Evolutionary conservation across 2,329 filamentous ascomycete genomes (phyloP).

Genomic region (Leptodontidium sp.): DNA sequence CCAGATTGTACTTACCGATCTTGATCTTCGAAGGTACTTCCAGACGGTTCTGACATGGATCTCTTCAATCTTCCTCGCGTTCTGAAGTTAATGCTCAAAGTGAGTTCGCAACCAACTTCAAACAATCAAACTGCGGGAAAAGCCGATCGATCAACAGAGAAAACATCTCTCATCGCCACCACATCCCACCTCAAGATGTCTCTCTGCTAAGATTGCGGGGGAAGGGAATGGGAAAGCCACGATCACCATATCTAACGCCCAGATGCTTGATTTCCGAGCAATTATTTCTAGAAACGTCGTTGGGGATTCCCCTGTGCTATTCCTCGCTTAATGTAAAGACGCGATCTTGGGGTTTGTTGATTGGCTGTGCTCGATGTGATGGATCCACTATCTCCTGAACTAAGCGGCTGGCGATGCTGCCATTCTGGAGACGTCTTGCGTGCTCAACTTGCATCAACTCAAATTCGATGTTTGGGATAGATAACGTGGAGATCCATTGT

Average conservation of each 20-base stretch:
- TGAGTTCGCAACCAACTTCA: not conserved
- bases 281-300: conserved; percentile 13
- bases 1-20: not conserved
- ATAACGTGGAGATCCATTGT: not conserved
- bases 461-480: not conserved
- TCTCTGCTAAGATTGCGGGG: conserved; percentile 3
- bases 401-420: not conserved
- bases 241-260: conserved; percentile 7
- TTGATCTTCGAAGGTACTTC: too few species aligned
- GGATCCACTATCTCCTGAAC: not conserved
- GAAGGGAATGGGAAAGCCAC: conserved; percentile 3
- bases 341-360: not conserved
- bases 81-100: not conserved
- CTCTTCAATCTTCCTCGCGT: not conserved
- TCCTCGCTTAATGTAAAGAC: conserved; percentile 1
- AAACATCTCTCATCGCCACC: conserved; percentile 6
- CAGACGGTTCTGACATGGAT: not conserved
- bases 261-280: conserved; percentile 19
- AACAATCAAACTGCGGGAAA: not conserved
- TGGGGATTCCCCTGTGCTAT: not conserved
- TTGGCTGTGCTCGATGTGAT: conserved; percentile 4
- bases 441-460: conserved; percentile 18
- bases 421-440: conserved; percentile 24
- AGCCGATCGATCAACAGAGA: too few species aligned
- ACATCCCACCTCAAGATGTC: not conserved